Evolutionary conservation across 2,329 filamentous ascomycete genomes (phyloP), one percentile per base, ranked within the genome.

Genomic region (Claviceps arundinis): DNA sequence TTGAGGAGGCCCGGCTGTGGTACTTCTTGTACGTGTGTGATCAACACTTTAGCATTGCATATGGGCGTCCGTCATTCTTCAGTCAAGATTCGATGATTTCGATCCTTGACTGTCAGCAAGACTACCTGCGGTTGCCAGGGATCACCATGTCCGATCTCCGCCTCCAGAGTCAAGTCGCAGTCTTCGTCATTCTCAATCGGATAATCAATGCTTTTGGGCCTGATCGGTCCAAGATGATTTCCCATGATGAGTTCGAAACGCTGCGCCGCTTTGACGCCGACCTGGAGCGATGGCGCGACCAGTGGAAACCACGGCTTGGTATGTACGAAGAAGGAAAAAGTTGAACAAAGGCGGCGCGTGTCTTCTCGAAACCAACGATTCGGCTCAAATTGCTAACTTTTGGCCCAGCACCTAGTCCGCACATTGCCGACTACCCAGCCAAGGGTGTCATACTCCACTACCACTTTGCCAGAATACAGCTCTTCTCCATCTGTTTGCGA

Each of bases 21-120:
- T 84, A 82, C 61, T 61, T 81, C 37, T 64, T 82, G 0, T 84
- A 83, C 58, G 78, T 82, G 1, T 83, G 80, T 58, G 81, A 84
- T 58, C 80, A 82, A 55, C 81, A 84, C 61, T 77, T 83, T 30
- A 81, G 77, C 50, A 82, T 84, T 49, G 73, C 81, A 0, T 83
- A 84, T 50, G 64, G 64, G 1, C 68, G 80, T 16, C 78, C 80
- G 4, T 77, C 79, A 0, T 75, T 82, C 9, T 80, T 81, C 19
- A 72, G 75, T 48, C 79, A 82, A 55, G 73, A 80, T 54, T 66
- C 70, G 19, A 19, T 19, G 19, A 19, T 19, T 19, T 19, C 19
- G 16, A 73, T 74, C 0, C 78, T 83, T 40, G 71, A 73, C n/a
- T 73, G 77, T 22, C 75, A 78, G 59, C 75, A 81, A 55, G 65